phyloP scores from a whole-genome alignment of 352 stramenopile genomes.

The Pythium insidiosum region DNA sequence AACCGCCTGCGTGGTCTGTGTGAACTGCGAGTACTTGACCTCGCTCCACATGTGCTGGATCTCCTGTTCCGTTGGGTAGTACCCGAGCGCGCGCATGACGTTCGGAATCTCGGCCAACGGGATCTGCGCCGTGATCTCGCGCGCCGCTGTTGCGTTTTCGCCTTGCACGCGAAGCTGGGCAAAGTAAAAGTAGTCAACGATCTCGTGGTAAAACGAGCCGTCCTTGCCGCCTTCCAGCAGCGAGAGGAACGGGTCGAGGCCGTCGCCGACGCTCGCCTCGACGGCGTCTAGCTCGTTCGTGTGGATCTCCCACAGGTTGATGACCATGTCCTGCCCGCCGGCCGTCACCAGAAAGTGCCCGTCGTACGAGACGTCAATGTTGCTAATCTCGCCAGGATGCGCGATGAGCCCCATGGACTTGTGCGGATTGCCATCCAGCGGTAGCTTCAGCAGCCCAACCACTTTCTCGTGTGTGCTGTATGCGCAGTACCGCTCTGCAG shows the following conservation, averaged over 20 bases:
- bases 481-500: slow-evolving; percentile 66
- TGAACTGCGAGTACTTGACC: slow-evolving; percentile 77
- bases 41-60: slow-evolving; percentile 87
- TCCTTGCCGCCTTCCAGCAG: slow-evolving; percentile 80
- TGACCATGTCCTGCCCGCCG: slow-evolving; percentile 81
- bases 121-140: slow-evolving; percentile 66
- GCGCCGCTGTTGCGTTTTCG: slow-evolving; percentile 71
- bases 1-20: slow-evolving; percentile 58
- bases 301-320: slow-evolving; percentile 90
- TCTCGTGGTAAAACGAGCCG: slow-evolving; percentile 85
- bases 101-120: slow-evolving; percentile 87
- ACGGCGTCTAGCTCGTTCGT: slow-evolving; percentile 62
- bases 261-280: slow-evolving; percentile 27
- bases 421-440: slow-evolving; percentile 89
- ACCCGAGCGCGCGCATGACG: slow-evolving; percentile 89
- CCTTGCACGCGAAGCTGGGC: slow-evolving; percentile 87
- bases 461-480: slow-evolving; percentile 83
- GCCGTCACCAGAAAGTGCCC: slow-evolving; percentile 84
- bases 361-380: slow-evolving; percentile 78
- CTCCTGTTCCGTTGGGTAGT: slow-evolving; percentile 89
- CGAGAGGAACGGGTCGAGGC: slow-evolving; percentile 70
- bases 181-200: slow-evolving; percentile 95
- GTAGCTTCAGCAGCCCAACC: slow-evolving; percentile 80
- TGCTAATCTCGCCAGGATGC: slow-evolving; percentile 84
- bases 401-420: slow-evolving; percentile 91